Percentiles rank a stretch among this genome's conserved stretches.
These are phyloP conservation scores for Endothia cerciana DNA, from an alignment of 2,329 filamentous ascomycete genomes.

Conservation along the genomic window DNA sequence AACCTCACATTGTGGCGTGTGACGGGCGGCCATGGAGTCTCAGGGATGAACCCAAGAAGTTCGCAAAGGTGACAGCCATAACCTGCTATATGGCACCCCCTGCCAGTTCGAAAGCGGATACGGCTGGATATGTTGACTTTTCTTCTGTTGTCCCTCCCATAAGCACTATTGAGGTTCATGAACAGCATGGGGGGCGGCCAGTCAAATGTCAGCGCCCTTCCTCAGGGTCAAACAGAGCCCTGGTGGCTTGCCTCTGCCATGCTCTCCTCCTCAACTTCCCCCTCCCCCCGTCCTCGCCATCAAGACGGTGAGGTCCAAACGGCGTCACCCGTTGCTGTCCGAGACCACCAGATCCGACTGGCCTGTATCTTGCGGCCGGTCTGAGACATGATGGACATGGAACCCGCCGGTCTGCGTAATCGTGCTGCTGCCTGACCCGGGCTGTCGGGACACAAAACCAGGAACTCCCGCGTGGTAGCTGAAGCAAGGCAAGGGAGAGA, in stretches of 20 bases:
- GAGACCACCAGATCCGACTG: not conserved
- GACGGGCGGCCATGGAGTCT: not conserved
- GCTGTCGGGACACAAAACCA: slow-evolving; percentile 18
- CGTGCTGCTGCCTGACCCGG: slow-evolving; percentile 17
- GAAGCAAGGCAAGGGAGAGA: not conserved
- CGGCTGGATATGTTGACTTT: not conserved
- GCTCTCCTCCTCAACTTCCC: too few relatives aligned
- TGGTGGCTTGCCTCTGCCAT: too few relatives aligned
- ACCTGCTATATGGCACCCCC: too few relatives aligned
- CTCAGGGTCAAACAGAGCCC: too few relatives aligned
- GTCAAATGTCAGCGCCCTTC: too few relatives aligned
- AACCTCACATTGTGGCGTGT: slow-evolving; percentile 12
- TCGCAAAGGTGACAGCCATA: too few relatives aligned
- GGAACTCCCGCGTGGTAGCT: not conserved
- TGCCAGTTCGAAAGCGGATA: not conserved
- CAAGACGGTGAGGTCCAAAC: too few relatives aligned
- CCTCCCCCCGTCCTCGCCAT: too few relatives aligned
- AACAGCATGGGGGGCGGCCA: not conserved
- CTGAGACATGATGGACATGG: slow-evolving; percentile 28
- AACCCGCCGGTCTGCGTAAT: slow-evolving; percentile 10
- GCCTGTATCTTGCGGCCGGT: not conserved
- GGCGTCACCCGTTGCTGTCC: too few relatives aligned
- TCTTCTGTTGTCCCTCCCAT: not conserved
- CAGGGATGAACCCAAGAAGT: not conserved
- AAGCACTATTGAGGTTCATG: not conserved